A percentile compares a stretch with the other conserved stretches of the same genome.
phyloP scores from a whole-genome alignment of 495 filamentous ascomycete genomes.

The Tuber magnatum region DNA sequence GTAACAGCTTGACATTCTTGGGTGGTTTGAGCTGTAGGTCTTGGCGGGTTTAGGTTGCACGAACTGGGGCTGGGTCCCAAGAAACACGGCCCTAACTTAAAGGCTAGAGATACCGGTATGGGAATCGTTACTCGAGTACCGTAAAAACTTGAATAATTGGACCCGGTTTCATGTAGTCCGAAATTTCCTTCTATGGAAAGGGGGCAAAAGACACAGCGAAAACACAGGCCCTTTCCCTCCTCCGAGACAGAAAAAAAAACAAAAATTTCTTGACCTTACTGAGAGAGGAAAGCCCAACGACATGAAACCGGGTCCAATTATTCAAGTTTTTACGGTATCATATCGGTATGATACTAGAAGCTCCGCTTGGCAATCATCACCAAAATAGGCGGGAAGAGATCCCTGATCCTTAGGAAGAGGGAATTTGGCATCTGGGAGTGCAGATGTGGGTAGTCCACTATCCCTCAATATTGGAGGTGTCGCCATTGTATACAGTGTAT shows the following conservation, averaged over 20 bases:
- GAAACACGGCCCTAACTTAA: not conserved
- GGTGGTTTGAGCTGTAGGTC: slow-evolving; percentile 9
- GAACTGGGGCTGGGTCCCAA: not conserved
- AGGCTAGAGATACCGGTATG: not conserved
- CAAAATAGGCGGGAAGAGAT: not conserved
- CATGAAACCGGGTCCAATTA: too few relatives aligned
- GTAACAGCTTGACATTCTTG: slow-evolving; percentile 14
- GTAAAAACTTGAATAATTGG: too few relatives aligned
- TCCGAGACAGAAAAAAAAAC: too few relatives aligned
- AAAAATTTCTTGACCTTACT: too few relatives aligned
- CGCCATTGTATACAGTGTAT: not conserved
- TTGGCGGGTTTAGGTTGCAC: slow-evolving; percentile 3
- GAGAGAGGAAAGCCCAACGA: too few relatives aligned
- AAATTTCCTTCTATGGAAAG: too few relatives aligned
- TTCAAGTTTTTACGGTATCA: too few relatives aligned
- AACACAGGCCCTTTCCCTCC: too few relatives aligned
- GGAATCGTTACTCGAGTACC: too few relatives aligned
- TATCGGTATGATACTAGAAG: too few relatives aligned
- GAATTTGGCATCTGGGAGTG: not conserved
- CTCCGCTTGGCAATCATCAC: not conserved
- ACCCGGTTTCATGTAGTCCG: too few relatives aligned
- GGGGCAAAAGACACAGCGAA: too few relatives aligned
- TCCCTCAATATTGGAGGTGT: not conserved
- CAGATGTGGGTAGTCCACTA: not conserved
- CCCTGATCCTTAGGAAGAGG: not conserved